Percentiles rank a stretch among this genome's conserved stretches.
Conservation (phyloP, 1,139 yeast species). For the Pichia sp. region DNA sequence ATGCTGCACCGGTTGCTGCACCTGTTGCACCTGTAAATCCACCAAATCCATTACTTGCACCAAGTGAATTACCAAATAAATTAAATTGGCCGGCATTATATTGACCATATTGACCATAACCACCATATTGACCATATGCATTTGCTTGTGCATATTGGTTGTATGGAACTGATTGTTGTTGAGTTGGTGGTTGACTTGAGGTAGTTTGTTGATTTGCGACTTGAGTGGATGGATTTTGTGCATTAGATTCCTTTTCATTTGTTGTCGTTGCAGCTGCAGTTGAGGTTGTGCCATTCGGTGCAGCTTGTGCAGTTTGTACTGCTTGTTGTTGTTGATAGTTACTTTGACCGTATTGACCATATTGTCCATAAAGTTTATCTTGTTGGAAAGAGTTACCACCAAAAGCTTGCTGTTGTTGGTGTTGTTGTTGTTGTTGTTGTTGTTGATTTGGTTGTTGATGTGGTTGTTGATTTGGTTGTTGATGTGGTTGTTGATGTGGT, state of each 20-base stretch:
- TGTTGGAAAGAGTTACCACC: conserved; percentile 21
- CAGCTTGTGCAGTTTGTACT: conserved; percentile 2
- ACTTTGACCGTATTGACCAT: conserved; percentile 22
- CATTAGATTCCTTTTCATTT: conserved; percentile 7
- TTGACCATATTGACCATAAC: conserved; percentile 7
- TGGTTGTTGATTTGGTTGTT: conserved; percentile 15
- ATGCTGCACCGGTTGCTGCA: neutral
- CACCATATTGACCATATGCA: conserved; percentile 9
- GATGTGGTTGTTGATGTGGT: neutral
- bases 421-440: conserved; percentile 9
- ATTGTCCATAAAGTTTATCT: conserved; percentile 25
- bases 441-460: neutral
- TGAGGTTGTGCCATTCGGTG: conserved; percentile 4
- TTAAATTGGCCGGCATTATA: conserved; percentile 4
- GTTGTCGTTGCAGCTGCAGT: conserved; percentile 4
- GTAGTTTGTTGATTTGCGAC: neutral
- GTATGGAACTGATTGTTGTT: conserved; percentile 5
- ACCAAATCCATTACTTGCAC: conserved; percentile 5
- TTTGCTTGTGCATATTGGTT: conserved; percentile 7
- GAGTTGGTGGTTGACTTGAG: conserved; percentile 5
- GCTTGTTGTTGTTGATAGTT: conserved; percentile 7
- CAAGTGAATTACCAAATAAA: conserved; percentile 1
- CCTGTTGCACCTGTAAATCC: conserved; percentile 3
- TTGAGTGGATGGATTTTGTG: conserved; percentile 3
- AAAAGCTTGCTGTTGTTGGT: conserved; percentile 2